phyloP scores from a whole-genome alignment of 148 eudicot species.

The Fagopyrum esculentum region DNA sequence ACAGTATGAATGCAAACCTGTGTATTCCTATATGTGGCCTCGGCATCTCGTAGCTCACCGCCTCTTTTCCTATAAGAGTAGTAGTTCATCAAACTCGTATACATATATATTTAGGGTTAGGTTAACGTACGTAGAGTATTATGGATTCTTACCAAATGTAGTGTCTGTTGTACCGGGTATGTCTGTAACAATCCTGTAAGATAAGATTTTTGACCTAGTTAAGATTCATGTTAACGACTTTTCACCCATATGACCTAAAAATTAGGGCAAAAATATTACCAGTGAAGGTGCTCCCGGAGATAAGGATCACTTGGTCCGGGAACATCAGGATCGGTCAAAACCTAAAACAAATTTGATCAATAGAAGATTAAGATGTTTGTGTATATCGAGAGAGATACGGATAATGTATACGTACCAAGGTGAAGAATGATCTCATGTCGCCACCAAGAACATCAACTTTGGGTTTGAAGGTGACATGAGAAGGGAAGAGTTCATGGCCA shows the following conservation, averaged over 20 bases:
- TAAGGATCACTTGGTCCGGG: constrained; percentile 99
- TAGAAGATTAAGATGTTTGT: neutral
- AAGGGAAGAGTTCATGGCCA: constrained; percentile 50
- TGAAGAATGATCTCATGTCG: constrained; percentile 40
- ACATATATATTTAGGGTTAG: neutral
- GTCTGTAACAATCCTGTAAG: constrained; percentile 57
- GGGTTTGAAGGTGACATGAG: constrained; percentile 33
- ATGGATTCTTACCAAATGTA: constrained; percentile 43
- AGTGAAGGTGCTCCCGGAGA: constrained; percentile 86
- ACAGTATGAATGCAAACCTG: constrained; percentile 59
- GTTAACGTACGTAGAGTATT: neutral
- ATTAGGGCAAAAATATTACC: constrained; percentile 34
- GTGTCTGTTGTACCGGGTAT: constrained; percentile 72
- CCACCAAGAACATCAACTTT: constrained; percentile 38
- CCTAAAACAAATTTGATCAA: constrained; percentile 22
- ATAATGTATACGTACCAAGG: constrained; percentile 26
- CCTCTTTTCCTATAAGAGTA: constrained; percentile 39
- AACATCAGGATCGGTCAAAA: constrained; percentile 92
- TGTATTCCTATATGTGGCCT: constrained; percentile 69
- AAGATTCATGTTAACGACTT: too few relatives aligned
- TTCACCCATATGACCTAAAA: neutral
- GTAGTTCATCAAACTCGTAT: neutral
- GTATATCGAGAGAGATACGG: neutral
- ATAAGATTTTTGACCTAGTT: neutral
- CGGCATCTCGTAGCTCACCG: constrained; percentile 58